phyloP scores from a whole-genome alignment of 305 asterid genomes.

The Fraxinus sp. region DNA sequence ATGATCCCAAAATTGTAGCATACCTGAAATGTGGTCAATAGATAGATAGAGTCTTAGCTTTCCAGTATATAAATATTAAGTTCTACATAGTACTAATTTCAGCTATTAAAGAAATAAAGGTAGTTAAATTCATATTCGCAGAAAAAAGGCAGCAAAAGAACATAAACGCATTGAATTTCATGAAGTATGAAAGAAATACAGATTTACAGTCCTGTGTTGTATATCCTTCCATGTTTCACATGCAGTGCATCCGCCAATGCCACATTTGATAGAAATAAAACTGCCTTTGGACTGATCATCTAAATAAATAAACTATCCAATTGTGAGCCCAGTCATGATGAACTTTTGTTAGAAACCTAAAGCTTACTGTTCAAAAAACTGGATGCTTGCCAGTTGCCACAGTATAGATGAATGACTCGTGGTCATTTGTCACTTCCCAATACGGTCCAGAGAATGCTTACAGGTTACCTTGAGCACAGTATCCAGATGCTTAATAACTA shows the following conservation, averaged over 20 bases:
- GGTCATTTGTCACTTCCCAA: neutral
- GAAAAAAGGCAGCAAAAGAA: conserved; percentile 5
- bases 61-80: conserved; percentile 3
- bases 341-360: neutral
- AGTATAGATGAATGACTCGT: neutral
- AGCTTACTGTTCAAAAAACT: neutral
- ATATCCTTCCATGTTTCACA: neutral
- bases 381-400: neutral
- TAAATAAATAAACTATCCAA: neutral
- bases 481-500: neutral
- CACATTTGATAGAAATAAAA: neutral
- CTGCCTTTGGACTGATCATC: conserved; percentile 6
- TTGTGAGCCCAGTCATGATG: neutral
- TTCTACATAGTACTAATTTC: conserved; percentile 12
- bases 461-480: neutral
- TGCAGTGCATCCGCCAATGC: neutral
- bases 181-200: neutral
- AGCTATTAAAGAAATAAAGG: neutral
- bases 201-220: neutral
- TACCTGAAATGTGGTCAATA: conserved; percentile 59
- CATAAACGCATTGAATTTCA: neutral
- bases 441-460: neutral
- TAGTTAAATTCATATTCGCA: neutral
- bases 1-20: conserved; percentile 91
- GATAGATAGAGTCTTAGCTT: conserved; percentile 12